These are phyloP conservation scores for Lonicera japonica DNA, from an alignment of 129 eudicot species.

Conservation along the genomic window DNA sequence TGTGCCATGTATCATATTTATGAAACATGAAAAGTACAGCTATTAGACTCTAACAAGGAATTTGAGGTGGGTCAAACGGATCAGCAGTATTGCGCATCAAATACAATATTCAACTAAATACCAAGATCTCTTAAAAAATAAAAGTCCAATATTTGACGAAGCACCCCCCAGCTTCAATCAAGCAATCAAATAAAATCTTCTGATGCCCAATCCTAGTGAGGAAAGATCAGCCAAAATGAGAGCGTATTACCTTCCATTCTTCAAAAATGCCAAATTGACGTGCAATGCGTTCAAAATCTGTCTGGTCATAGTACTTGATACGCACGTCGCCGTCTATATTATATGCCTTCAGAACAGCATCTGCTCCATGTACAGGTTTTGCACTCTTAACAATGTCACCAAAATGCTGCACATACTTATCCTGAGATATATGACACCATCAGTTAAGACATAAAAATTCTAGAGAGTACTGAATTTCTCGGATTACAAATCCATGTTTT, in stretches of 20 bases:
- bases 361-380: constrained; percentile 51
- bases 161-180: neutral
- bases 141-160: neutral
- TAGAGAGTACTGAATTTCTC: neutral
- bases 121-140: neutral
- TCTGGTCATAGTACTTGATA: constrained; percentile 61
- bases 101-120: neutral
- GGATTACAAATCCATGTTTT: neutral
- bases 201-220: neutral
- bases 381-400: constrained; percentile 65
- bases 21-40: too few relatives aligned
- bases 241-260: constrained; percentile 85
- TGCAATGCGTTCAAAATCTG: constrained; percentile 70
- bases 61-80: too few relatives aligned
- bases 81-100: too few relatives aligned
- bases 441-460: constrained; percentile 10
- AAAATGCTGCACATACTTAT: constrained; percentile 62
- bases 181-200: neutral
- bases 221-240: neutral
- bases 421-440: constrained; percentile 35
- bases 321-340: constrained; percentile 77
- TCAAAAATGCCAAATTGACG: constrained; percentile 90
- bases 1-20: too few relatives aligned
- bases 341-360: constrained; percentile 46
- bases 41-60: too few relatives aligned